Evolutionary conservation across 2,329 filamentous ascomycete genomes (phyloP), one percentile per base, ranked within the genome.

Genomic region (Ceratocystis papillata): DNA sequence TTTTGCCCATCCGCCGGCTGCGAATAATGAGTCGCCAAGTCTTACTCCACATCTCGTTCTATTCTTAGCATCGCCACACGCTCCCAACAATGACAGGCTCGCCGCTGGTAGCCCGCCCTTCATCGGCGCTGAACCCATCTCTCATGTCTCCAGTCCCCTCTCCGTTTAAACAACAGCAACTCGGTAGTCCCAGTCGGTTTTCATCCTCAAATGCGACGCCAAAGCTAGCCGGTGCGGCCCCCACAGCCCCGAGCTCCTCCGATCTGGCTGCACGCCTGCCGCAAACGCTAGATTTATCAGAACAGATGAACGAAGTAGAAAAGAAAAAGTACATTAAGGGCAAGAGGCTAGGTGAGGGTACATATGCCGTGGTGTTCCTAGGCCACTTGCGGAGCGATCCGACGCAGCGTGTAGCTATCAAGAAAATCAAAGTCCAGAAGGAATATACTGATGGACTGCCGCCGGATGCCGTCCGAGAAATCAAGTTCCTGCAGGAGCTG

Each of bases 311-410:
- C 73, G 86, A 89, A 67, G 84, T 88, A 63, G 88, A 90, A 72
- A 90, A 91, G 75, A 82, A 83, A 70, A 96, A 94, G 79, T 99
- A 96, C 75, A 83, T 94, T 70, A 96, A 95, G 79, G 89, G 90
- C 73, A 91, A 89, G 75, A 94, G 94, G 74, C 84, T 99, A 68
- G 94, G 94, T 75, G 90, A 96, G 76, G 94, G 94, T 79, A 97
- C 94, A 69, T 99, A 99, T 75, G 94, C 94, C 74, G 87, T 95
- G 72, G 94, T 99, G 72, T 96, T 91, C 79, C 85, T 92, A 64
- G 94, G 92, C 64, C 88, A 93, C 76, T 82, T 94, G 59, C 84
- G 86, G 67, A 79, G 78, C 70, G 85, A 94, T 71, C 87, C 90
- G 5, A 81, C 81, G 44, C 82, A 84, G 53, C 83, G 88, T 65